Percentiles rank a stretch among this genome's conserved stretches.
phyloP scores from a whole-genome alignment of 305 asterid genomes.

The Fraxinus nigra region DNA sequence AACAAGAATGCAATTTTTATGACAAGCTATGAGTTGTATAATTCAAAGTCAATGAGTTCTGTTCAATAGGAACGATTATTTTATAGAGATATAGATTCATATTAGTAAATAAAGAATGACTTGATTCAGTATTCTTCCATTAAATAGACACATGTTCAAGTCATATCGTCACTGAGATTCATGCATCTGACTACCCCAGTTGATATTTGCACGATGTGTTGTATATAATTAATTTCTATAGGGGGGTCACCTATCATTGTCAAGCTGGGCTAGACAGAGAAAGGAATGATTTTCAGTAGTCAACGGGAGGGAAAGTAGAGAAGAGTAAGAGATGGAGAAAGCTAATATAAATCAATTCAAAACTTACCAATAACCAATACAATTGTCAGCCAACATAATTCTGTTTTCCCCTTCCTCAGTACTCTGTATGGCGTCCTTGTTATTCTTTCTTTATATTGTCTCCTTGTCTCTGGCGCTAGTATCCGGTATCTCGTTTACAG shows the following conservation, averaged over 20 bases:
- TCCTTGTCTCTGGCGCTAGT: conserved; percentile 21
- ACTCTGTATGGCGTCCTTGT: conserved; percentile 41
- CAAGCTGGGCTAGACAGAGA: conserved; percentile 14
- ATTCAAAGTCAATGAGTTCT: conserved; percentile 39
- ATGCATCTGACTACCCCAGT: conserved; percentile 16
- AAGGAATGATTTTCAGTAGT: conserved; percentile 22
- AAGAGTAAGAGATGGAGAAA: conserved; percentile 23
- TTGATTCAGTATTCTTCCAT: conserved; percentile 25
- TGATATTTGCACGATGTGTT: conserved; percentile 8
- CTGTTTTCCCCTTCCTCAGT: conserved; percentile 20
- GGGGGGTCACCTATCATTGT: conserved; percentile 26
- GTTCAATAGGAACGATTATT: conserved; percentile 15
- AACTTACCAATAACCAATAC: neutral
- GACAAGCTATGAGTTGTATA: conserved; percentile 10
- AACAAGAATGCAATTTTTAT: neutral
- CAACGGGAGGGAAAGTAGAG: conserved; percentile 23
- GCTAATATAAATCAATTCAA: conserved; percentile 18
- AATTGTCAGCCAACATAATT: conserved; percentile 19
- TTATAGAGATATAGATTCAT: neutral
- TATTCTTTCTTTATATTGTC: conserved; percentile 31
- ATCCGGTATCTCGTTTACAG: conserved; percentile 32
- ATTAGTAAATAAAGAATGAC: conserved; percentile 21
- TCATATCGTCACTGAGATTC: conserved; percentile 23
- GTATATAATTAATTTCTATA: neutral
- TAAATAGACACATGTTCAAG: conserved; percentile 21